Evolutionary conservation across 805 yeast genomes (phyloP), one percentile per base, ranked within the genome.

Genomic region (Hanseniaspora clermontiae): DNA sequence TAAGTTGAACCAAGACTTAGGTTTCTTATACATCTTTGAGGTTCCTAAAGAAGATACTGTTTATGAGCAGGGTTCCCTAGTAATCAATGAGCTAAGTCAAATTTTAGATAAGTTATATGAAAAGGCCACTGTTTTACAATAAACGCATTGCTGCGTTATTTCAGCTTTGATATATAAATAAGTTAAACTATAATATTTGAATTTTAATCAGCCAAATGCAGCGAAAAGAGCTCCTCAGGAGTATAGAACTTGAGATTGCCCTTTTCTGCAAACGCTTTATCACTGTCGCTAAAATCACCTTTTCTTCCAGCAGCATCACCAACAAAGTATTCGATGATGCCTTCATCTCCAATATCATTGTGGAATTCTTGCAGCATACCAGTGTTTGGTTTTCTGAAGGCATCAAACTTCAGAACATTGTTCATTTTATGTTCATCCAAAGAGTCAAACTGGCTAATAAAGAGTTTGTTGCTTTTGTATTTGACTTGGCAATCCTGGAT

Each of bases 1-100:
- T 49, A 97, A 93, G 39, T 76, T 93, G 62, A 98, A 93, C 70
- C 99, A 93, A 74, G 97, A 97, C 49, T 90, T 90, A 68, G 98
- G 98, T 9, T 93, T 97, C 96, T 77, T 93, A 64, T 83, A 88
- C 61, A 80, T 93, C 58, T 93, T 87, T 66, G 95, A 88, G 58
- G 86, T 89, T 67, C 95, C 96, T 43, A 81, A 80, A 65, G 81
- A 82, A 60, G 97, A 93, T 69, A 86, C 86, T 42, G 83, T 95
- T 51, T 93, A 91, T 66, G 93, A 84, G 60, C 82, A 91, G 55
- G 84, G 95, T 46, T 78, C 91, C 62, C 93, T 87, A 58, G 80
- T 95, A 62, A 81, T 95, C 51, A 86, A 85, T 67, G 85, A 87
- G 66, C 82, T 93, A 81, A 84, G 93, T 31, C 78, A 73, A 55